A percentile compares a stretch with the other conserved stretches of the same genome.
Conservation (phyloP, 2,329 filamentous ascomycete genomes). For the Aureobasidium mangrovei region DNA sequence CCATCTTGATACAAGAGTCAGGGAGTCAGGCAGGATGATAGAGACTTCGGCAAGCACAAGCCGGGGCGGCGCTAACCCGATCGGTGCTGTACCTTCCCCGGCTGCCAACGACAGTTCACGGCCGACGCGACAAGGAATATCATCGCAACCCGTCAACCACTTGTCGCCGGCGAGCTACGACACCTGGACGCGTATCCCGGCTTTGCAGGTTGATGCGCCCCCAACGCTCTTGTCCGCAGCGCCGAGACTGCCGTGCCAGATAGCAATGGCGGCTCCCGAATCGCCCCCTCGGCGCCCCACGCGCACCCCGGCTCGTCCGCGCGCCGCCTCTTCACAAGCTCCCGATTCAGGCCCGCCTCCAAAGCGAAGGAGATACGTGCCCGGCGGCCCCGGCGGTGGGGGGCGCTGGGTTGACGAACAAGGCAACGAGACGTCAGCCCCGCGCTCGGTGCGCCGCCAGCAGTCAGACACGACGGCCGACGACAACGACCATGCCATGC, state of each 20-base stretch:
- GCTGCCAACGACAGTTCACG: neutral
- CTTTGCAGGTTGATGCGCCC: slow-evolving; percentile 1
- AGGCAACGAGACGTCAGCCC: slow-evolving; percentile 45
- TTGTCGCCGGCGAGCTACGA: neutral
- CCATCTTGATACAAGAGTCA: slow-evolving; percentile 3
- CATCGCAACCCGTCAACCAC: neutral
- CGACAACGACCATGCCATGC: slow-evolving; percentile 14
- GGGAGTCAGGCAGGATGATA: neutral
- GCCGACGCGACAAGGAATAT: neutral
- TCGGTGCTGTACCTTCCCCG: neutral
- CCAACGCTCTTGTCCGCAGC: neutral
- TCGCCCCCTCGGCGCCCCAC: slow-evolving; percentile 21
- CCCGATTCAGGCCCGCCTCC: slow-evolving; percentile 34
- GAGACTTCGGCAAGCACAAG: neutral
- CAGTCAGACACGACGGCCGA: slow-evolving; percentile 9
- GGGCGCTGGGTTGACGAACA: slow-evolving; percentile 74
- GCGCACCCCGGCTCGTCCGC: slow-evolving; percentile 23
- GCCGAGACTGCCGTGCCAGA: slow-evolving; percentile 7
- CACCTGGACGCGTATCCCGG: neutral
- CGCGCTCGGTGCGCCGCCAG: slow-evolving; percentile 6
- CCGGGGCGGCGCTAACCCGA: neutral
- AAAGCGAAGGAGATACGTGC: slow-evolving; percentile 57
- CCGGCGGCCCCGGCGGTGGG: slow-evolving; percentile 77
- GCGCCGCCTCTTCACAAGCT: slow-evolving; percentile 22
- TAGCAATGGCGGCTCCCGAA: slow-evolving; percentile 22